Base-by-base conservation (phyloP, 116 monocot species). In the Zostera marina region DNA sequence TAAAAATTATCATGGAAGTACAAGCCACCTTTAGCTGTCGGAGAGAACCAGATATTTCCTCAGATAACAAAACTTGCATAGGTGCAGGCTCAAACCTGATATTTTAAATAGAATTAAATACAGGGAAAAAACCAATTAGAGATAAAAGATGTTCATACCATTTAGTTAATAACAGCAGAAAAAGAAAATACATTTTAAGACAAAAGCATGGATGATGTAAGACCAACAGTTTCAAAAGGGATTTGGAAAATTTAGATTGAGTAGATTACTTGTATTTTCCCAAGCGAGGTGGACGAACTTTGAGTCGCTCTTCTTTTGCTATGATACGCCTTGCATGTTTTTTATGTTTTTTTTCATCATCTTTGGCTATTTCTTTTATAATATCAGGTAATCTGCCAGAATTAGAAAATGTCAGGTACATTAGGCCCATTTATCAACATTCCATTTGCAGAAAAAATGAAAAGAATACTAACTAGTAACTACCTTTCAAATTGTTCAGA, bases 1-100 rank as follows among this genome's bases (percentile, higher is more conserved):
- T n/a, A n/a, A n/a, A n/a, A n/a, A n/a, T n/a, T n/a, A n/a, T n/a
- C n/a, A n/a, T n/a, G n/a, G n/a, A n/a, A n/a, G n/a, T n/a, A n/a
- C 14, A 42, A 14, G 54, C 15, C 22, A 81, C 92, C 87, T 92
- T 88, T 51, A 94, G 74, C 79, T 85, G 85, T 13, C 94, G 61
- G 24, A 94, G 73, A 62, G 94, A 94, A n/a, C 94, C 94, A 54
- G 85, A 81, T 32, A 94, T 94, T 60, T 94, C 88, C 71, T 94
- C 94, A 11, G 88, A 77, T 61, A 94, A 68, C 11, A 88, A 73
- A 64, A 94, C 94, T 78, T 94, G 85, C 46, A 71, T 41, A 14
- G 94, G 85, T 61, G 88, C 79, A 41, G 84, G 88, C 61, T 77
- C 79, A 72, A 84, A 94, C 71, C 94, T 94, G 71, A 17, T n/a